Conservation (phyloP, 768 basidiomycete genomes). For the Cystofilobasidium macerans region DNA sequence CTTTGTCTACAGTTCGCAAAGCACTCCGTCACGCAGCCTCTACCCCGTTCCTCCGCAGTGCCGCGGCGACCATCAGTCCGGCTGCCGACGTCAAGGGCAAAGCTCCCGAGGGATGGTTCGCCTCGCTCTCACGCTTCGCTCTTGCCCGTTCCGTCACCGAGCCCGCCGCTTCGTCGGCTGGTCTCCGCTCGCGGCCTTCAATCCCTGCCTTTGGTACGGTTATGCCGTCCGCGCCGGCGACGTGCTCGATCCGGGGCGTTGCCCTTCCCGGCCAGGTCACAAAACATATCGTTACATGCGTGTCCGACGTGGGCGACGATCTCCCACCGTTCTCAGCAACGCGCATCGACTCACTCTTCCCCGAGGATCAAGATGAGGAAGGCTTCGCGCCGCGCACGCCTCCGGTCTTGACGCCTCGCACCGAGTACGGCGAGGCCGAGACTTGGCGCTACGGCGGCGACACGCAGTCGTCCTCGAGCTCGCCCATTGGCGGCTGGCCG, state of each 20-base stretch:
- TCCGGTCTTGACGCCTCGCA: background rate
- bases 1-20: background rate
- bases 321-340: conserved; percentile 1
- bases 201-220: background rate
- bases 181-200: background rate
- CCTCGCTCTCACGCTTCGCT: background rate
- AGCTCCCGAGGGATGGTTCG: background rate
- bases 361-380: too few relatives aligned
- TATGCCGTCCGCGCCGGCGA: background rate
- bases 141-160: background rate
- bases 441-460: background rate
- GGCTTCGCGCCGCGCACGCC: background rate
- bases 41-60: background rate
- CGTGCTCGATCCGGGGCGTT: background rate
- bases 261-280: background rate
- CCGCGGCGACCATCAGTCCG: background rate
- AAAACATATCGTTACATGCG: background rate
- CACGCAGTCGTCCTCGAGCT: background rate
- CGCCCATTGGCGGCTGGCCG: background rate
- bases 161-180: background rate
- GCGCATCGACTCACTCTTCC: background rate
- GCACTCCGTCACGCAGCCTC: background rate
- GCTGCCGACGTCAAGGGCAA: background rate
- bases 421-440: conserved; percentile 4
- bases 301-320: conserved; percentile 8